These are phyloP conservation scores for Suillus cothurnatus DNA, from an alignment of 768 basidiomycete genomes.

Conservation along the genomic window DNA sequence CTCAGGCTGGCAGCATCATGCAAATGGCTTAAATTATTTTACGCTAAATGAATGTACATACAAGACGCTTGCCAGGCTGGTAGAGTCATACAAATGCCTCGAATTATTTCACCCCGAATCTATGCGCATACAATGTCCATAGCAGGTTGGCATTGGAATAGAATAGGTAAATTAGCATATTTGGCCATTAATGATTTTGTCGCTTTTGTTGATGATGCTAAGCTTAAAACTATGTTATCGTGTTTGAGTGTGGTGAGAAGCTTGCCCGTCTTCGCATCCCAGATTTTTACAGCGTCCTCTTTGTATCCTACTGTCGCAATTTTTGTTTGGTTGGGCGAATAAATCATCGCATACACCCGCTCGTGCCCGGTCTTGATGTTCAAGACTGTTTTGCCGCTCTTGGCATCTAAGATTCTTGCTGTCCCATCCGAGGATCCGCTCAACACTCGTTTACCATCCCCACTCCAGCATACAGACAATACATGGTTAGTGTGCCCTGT, in stretches of 20 bases:
- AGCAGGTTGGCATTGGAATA: background rate
- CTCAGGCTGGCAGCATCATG: background rate
- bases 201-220: background rate
- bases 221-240: fast-evolving
- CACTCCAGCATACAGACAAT: no score
- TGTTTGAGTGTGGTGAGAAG: background rate
- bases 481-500: background rate
- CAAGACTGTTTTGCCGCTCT: no score
- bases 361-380: no score
- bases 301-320: background rate
- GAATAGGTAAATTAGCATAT: background rate
- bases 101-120: background rate
- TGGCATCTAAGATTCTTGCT: background rate
- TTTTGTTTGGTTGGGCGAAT: background rate
- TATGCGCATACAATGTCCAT: background rate
- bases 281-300: background rate
- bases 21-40: background rate
- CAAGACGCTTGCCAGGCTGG: background rate
- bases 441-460: background rate
- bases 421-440: background rate
- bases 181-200: background rate
- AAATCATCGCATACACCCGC: no score
- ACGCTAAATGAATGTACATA: background rate
- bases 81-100: background rate
- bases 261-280: background rate